These are phyloP conservation scores for Tremella fuciformis DNA, from an alignment of 768 basidiomycete genomes.

Conservation along the genomic window DNA sequence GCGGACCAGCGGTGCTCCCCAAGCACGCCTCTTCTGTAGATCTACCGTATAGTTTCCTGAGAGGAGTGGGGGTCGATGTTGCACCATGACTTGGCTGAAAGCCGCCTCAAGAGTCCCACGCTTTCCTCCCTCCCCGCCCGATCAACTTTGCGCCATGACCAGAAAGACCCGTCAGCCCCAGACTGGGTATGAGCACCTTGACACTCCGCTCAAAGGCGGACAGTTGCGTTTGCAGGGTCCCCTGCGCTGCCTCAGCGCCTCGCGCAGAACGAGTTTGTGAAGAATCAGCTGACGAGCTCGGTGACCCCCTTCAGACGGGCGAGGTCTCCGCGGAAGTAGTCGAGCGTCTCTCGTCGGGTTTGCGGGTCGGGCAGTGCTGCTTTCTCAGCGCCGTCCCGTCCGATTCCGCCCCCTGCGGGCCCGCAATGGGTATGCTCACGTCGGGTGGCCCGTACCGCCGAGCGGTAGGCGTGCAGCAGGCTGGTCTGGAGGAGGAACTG, in stretches of 20 bases:
- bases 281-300: slow-evolving; percentile 37
- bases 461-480: slow-evolving; percentile 44
- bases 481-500: slow-evolving; percentile 47
- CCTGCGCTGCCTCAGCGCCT: slow-evolving; percentile 18
- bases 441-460: slow-evolving; percentile 43
- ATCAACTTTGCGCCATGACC: slow-evolving; percentile 32
- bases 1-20: too few relatives aligned
- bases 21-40: too few relatives aligned
- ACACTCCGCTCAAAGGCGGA: slow-evolving; percentile 41
- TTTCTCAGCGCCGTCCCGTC: background rate
- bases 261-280: background rate
- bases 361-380: slow-evolving; percentile 44
- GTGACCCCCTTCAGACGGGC: slow-evolving; percentile 33
- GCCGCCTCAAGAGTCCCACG: too few relatives aligned
- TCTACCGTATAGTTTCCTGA: too few relatives aligned
- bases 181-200: slow-evolving; percentile 42
- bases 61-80: too few relatives aligned
- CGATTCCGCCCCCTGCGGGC: background rate
- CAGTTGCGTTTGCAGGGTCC: slow-evolving; percentile 32
- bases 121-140: slow-evolving; percentile 11
- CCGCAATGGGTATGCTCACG: slow-evolving; percentile 31
- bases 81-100: too few relatives aligned
- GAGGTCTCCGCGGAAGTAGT: slow-evolving; percentile 47
- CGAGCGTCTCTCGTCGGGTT: slow-evolving; percentile 47
- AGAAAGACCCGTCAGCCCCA: slow-evolving; percentile 36